These are phyloP conservation scores for Komagataella mondaviorum DNA, from an alignment of 805 yeast genomes.

Conservation along the genomic window DNA sequence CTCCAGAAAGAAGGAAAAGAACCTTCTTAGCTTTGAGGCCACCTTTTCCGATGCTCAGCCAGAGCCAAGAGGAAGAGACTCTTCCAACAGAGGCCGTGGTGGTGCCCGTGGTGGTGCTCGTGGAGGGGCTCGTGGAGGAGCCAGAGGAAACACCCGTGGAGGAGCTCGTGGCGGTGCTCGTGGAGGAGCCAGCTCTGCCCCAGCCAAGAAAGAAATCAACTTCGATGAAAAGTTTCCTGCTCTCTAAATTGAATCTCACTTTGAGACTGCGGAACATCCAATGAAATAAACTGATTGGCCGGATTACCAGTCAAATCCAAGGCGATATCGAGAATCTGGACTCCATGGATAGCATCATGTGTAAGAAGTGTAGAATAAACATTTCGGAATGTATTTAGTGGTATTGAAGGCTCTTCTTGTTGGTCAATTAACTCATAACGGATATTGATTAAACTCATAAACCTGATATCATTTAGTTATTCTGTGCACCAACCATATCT, in stretches of 20 bases:
- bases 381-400: not conserved
- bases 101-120: conserved; percentile 10
- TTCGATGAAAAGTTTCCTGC: conserved; percentile 67
- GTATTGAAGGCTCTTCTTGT: not conserved
- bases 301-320: not conserved
- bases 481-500: not conserved
- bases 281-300: not conserved
- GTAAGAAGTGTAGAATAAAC: not conserved
- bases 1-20: conserved; percentile 78
- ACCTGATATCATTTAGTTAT: not conserved
- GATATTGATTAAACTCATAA: not conserved
- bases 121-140: conserved; percentile 5
- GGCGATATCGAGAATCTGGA: not conserved
- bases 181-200: conserved; percentile 18
- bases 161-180: conserved; percentile 16
- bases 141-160: conserved; percentile 12
- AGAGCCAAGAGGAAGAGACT: conserved; percentile 18
- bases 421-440: not conserved
- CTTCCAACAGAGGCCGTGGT: conserved; percentile 13
- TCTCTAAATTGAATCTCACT: conserved; percentile 19
- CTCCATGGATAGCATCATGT: not conserved
- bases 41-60: conserved; percentile 48
- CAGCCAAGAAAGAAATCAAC: conserved; percentile 16
- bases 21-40: conserved; percentile 60
- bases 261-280: not conserved